Base-by-base conservation (phyloP, 164 flowering plant genomes). In the Vitis labrusca region DNA sequence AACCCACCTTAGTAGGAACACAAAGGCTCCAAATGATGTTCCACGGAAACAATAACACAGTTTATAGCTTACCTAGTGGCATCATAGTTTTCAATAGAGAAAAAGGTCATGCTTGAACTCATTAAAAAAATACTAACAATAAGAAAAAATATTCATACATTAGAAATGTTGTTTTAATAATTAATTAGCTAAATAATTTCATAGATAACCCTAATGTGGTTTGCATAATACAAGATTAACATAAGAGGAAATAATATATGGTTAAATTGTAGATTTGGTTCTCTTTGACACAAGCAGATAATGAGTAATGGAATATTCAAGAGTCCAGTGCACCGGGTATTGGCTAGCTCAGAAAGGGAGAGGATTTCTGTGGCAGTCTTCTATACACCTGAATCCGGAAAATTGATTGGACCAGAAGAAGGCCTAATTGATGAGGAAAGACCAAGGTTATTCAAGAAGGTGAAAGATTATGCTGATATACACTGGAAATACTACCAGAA, bases 241-340 rank as follows among this genome's bases (percentile, higher is more conserved):
- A 16, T 8, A 49, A 5, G 55, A 9, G 32, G 55, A 63, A 19
- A 50, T 63, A 50, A 50, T 23, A 50, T 19, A 37, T 37, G 6
- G 54, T 14, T 30, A 51, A 56, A 65, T 52, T 23, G 14, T 71
- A 27, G 13, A 55, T 63, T 10, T 54, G 15, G 17, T 50, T 61
- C 8, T 51, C 23, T 10, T 1, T 51, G 19, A 9, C 50, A 48
- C 16, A 49, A 10, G 29, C 81, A 78, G 84, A 81, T 81, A 70
- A 78, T 77, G 79, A 77, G 59, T 8, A 79, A 78, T 71, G 84
- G 83, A 14, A 63, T 81, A 9, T 81, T 77, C 75, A 80, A 74
- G 71, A 80, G 86, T 64, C 74, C 76, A 14, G 73, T 77, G 76
- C 85, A 82, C 32, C 77, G 85, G 47, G 85, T 75, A 3, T 2